Evolutionary conservation across 495 filamentous ascomycete genomes (phyloP), one percentile per base, ranked within the genome.

Genomic region (Neohortaea acidophila): DNA sequence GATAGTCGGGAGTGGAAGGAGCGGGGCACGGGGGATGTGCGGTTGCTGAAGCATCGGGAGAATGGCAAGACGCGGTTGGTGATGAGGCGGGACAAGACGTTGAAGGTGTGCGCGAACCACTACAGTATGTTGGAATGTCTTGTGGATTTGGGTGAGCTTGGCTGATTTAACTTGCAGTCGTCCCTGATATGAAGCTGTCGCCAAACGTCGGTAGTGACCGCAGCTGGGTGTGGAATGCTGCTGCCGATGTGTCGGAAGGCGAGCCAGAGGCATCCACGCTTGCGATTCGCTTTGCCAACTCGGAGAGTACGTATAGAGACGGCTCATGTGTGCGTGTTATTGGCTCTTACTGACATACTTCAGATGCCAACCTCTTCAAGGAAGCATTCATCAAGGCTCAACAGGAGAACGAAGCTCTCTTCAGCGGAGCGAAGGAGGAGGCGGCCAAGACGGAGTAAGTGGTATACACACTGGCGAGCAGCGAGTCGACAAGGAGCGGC

Each of bases 61-160:
- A 96, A 92, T 60, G 77, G 78, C 59, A 99, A 96, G 79, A 94
- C 84, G 38, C 74, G 91, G 43, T 69, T 99, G 47, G 89, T 99
- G 51, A 99, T 99, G 91, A 78, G 91, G 61, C 70, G 91, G 56
- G 91, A 99, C 66, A 94, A 94, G 79, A 96, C 91, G 48, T 74
- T 94, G 65, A 99, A 99, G 70, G 89, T 96, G 63, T 99, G 91
- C 77, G 91, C 91, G 56, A 99, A 99, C 67, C 91, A 99, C 69
- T 99, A 99, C 63, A 79, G 89, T 97, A 79, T 57, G 83, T 61
- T 24, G 7, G 8, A 22, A n/a, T 21, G 13, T 13, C 21, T 2
- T 18, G 36, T n/a, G n/a, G 4, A 25, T 7, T 15, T 35, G 34
- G 28, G 6, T 21, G 3, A 30, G n/a, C 8, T n/a, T 4, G 25